phyloP scores from a whole-genome alignment of 2,329 filamentous ascomycete species.

The Leptosphaerulina australis region DNA sequence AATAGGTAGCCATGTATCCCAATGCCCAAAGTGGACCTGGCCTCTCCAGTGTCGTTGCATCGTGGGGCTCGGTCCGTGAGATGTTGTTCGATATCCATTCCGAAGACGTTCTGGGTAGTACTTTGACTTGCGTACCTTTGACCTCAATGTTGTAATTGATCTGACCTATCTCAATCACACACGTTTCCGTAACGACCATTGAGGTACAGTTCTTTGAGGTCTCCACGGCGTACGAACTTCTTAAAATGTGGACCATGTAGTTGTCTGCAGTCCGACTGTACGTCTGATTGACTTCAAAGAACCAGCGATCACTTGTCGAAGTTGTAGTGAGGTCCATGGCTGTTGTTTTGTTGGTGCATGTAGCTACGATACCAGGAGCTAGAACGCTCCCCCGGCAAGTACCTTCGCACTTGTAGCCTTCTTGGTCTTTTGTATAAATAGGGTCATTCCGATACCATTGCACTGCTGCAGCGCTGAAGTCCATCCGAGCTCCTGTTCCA shows the following conservation, averaged over 20 bases:
- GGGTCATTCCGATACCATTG: slow-evolving; percentile 1
- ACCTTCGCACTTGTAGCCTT: slow-evolving; percentile 3
- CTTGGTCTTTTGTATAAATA: slow-evolving; percentile 3
- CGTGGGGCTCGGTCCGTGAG: background rate
- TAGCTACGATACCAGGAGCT: slow-evolving; percentile 5
- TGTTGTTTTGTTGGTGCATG: slow-evolving; percentile 1
- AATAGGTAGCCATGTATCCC: slow-evolving; percentile 1
- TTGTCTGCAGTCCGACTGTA: slow-evolving; percentile 1
- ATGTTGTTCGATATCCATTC: slow-evolving; percentile 9
- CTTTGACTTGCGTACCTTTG: background rate
- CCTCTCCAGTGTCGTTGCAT: background rate
- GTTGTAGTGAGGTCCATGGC: background rate
- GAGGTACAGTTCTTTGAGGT: background rate
- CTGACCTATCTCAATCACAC: slow-evolving; percentile 1
- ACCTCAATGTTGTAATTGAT: slow-evolving; percentile 1
- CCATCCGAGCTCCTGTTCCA: slow-evolving; percentile 2
- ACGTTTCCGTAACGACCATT: slow-evolving; percentile 1
- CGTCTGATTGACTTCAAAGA: slow-evolving; percentile 2
- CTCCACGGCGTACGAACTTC: slow-evolving; percentile 3
- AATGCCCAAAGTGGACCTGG: slow-evolving; percentile 4
- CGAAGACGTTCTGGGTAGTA: background rate
- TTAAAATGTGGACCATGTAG: background rate
- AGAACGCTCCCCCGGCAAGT: slow-evolving; percentile 1
- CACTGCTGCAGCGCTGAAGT: slow-evolving; percentile 7
- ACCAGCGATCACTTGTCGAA: background rate